Evolutionary conservation across 495 filamentous ascomycete species (phyloP).

Genomic region (Lophiotrema nucula): DNA sequence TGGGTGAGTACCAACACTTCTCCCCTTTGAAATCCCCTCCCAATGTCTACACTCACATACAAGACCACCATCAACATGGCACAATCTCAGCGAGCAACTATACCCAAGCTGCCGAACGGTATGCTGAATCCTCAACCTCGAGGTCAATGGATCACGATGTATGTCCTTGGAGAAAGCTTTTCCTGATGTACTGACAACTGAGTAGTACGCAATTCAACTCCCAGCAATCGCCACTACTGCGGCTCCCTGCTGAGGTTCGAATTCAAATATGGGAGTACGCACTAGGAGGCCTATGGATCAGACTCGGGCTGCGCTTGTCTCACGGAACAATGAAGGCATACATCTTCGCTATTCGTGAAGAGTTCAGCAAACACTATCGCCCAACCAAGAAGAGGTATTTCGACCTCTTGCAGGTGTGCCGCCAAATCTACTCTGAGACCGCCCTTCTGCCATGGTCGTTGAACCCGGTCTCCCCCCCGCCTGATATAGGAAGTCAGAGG

Average conservation of each 20-base stretch:
- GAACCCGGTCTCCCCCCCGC: too few relatives aligned
- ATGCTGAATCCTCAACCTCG: neutral
- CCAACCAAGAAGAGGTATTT: neutral
- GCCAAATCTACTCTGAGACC: conserved; percentile 1
- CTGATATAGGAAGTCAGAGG: too few relatives aligned
- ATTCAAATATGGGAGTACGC: neutral
- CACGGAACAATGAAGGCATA: too few relatives aligned
- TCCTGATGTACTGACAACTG: neutral
- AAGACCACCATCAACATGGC: neutral
- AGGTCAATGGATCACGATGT: neutral
- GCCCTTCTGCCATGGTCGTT: neutral
- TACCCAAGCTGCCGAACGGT: neutral
- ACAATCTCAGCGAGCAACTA: neutral
- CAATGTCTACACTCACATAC: neutral
- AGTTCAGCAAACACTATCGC: neutral
- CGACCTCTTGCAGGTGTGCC: neutral
- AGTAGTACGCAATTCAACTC: neutral
- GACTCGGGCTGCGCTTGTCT: neutral
- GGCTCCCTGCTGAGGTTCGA: neutral
- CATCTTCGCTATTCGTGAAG: too few relatives aligned
- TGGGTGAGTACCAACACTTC: neutral
- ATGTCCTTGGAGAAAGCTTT: neutral
- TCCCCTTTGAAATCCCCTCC: neutral
- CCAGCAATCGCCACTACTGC: neutral
- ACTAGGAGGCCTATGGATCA: neutral